These are phyloP conservation scores for Cutaneotrichosporon mucoides DNA, from an alignment of 1,284 basidiomycete genomes.

Conservation along the genomic window DNA sequence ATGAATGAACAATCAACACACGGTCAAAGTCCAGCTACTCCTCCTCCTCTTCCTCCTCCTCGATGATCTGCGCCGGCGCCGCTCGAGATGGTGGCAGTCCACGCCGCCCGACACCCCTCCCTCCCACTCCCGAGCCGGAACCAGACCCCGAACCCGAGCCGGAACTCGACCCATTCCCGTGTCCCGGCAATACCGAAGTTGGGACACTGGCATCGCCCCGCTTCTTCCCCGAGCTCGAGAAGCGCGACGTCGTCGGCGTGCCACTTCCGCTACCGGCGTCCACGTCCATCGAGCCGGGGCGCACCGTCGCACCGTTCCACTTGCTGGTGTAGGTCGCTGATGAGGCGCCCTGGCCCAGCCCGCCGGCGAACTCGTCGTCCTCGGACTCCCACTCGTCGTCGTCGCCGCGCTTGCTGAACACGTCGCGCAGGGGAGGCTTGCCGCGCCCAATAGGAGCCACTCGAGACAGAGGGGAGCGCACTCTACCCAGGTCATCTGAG, in stretches of 20 bases:
- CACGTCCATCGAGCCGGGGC: not conserved
- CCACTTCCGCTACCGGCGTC: not conserved
- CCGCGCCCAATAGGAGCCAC: slow-evolving; percentile 20
- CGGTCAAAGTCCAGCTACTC: not conserved
- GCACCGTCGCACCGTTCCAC: slow-evolving; percentile 6
- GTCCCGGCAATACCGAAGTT: no score
- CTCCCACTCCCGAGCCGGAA: not conserved
- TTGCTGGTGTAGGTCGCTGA: not conserved
- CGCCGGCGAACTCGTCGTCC: slow-evolving; percentile 39
- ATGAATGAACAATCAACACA: not conserved
- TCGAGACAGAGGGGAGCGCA: not conserved
- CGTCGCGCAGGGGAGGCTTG: slow-evolving; percentile 47
- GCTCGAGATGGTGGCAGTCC: not conserved
- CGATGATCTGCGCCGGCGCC: slow-evolving; percentile 2
- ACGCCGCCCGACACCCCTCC: not conserved
- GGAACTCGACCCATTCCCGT: not conserved
- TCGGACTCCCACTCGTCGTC: slow-evolving; percentile 47
- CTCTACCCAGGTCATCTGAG: not conserved
- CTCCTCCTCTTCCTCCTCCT: slow-evolving; percentile 4
- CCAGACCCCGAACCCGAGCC: not conserved
- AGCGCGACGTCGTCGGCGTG: not conserved
- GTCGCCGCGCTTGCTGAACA: slow-evolving; percentile 48
- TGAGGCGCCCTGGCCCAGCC: slow-evolving; percentile 42
- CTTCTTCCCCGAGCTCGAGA: not conserved
- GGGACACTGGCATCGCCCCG: not conserved